phyloP scores from a whole-genome alignment of 352 stramenopile species.

The Globisporangium spiculum region DNA sequence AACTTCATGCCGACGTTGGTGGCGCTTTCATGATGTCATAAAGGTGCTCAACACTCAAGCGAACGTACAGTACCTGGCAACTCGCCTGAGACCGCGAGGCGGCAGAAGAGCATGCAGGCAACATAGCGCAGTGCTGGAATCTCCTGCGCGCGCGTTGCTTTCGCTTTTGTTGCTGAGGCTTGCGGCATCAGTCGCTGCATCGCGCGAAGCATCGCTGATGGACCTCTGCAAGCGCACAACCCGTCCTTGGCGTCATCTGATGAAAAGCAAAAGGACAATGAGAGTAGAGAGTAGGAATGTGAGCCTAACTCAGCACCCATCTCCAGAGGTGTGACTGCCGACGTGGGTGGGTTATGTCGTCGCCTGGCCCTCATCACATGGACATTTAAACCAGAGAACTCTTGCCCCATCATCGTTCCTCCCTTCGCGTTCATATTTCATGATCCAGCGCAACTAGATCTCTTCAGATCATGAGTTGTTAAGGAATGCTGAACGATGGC shows the following conservation, averaged over 20 bases:
- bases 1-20: background rate
- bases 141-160: background rate
- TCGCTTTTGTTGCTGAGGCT: slow-evolving; percentile 8
- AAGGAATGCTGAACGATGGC: no score
- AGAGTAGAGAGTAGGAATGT: background rate
- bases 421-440: background rate
- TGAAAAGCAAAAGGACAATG: background rate
- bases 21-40: background rate
- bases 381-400: background rate
- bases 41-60: background rate
- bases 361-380: background rate
- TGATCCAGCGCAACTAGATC: background rate
- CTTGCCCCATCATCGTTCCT: background rate
- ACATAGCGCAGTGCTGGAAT: slow-evolving; percentile 36
- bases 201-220: slow-evolving; percentile 1
- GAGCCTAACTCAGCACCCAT: background rate
- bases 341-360: background rate
- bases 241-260: slow-evolving; percentile 43
- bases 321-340: background rate
- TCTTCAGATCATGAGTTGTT: background rate
- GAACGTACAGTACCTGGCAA: slow-evolving; percentile 16
- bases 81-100: slow-evolving; percentile 28
- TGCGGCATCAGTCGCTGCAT: background rate
- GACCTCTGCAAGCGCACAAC: slow-evolving; percentile 24
- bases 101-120: slow-evolving; percentile 51